Conservation (phyloP, 2,329 filamentous ascomycete species). For the Lasiodiplodia sp. region DNA sequence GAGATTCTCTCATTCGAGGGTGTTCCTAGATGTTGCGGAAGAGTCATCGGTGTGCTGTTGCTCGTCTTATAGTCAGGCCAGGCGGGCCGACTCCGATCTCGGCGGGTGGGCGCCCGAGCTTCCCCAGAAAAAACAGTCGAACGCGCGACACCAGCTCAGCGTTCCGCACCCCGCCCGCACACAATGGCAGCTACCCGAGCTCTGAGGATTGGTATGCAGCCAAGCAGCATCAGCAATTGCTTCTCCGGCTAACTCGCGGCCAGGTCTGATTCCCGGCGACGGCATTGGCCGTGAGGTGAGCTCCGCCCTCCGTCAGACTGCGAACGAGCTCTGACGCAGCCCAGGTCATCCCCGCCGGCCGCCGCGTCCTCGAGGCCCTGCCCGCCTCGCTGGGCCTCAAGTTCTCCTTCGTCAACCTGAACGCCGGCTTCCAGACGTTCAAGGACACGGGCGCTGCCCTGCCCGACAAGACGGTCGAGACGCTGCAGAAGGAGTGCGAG, state of each 20-base stretch:
- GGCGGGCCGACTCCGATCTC: constrained; percentile 23
- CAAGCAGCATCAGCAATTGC: neutral
- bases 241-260: neutral
- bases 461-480: constrained; percentile 87
- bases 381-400: constrained; percentile 89
- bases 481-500: constrained; percentile 90
- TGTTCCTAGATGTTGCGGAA: neutral
- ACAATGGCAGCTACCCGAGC: constrained; percentile 32
- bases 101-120: constrained; percentile 26
- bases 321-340: constrained; percentile 11
- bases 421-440: constrained; percentile 93
- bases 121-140: constrained; percentile 30
- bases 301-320: constrained; percentile 5
- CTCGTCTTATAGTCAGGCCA: constrained; percentile 5
- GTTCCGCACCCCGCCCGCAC: constrained; percentile 12
- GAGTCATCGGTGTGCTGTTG: neutral
- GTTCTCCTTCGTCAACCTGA: constrained; percentile 92
- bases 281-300: constrained; percentile 90
- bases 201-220: constrained; percentile 31
- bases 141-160: constrained; percentile 5
- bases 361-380: constrained; percentile 89
- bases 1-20: neutral
- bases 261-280: constrained; percentile 95
- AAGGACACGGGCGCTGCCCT: constrained; percentile 87
- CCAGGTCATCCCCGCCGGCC: constrained; percentile 83